Evolutionary conservation across 1,284 basidiomycete genomes (phyloP), one percentile per base, ranked within the genome.

Genomic region (Austroboletus niveus): DNA sequence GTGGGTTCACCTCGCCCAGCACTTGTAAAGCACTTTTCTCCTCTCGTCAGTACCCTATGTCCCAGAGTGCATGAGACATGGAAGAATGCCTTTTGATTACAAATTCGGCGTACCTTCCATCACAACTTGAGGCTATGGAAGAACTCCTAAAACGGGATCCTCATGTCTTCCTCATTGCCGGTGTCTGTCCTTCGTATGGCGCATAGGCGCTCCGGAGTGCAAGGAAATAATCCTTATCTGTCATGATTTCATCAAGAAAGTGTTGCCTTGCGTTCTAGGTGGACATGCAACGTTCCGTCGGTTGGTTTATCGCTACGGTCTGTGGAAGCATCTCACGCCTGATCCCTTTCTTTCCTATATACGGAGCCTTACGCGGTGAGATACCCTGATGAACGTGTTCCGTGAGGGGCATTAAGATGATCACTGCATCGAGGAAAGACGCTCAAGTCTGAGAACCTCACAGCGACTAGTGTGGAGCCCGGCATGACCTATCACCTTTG

Each of bases 391-490:
- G 31, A 41, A 32, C 20, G 27, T 24, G 48, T 30, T 7, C 42
- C 41, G 20, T 27, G 48, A 22, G 47, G 4, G 24, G 17, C n/a
- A 22, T 30, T 7, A 36, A 24, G 17, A 48, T 34, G 48, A 48
- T 43, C 47, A 20, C 44, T 42, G 38, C 39, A 29, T 5, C 42
- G 8, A 45, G 30, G 24, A 52, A 34, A 52, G 49, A 45, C 55
- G 58, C 56, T 47, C 55, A 24, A 45, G 30, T 22, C 14, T 4
- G 45, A 60, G 63, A 64, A 63, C 49, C 29, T 47, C 38, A 32
- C 35, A 41, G 30, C 42, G 20, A 48, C 47, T 46, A 27, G 42
- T 45, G 39, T 45, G 32, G 39, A 45, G 45, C 40, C 41, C 34
- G 8, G 32, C 48, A 24, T 17, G 39, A 46, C 47, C 56, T 44